Percentiles rank a stretch among this genome's conserved stretches.
phyloP scores from a whole-genome alignment of 805 yeast genomes.

The Millerago galiae region DNA sequence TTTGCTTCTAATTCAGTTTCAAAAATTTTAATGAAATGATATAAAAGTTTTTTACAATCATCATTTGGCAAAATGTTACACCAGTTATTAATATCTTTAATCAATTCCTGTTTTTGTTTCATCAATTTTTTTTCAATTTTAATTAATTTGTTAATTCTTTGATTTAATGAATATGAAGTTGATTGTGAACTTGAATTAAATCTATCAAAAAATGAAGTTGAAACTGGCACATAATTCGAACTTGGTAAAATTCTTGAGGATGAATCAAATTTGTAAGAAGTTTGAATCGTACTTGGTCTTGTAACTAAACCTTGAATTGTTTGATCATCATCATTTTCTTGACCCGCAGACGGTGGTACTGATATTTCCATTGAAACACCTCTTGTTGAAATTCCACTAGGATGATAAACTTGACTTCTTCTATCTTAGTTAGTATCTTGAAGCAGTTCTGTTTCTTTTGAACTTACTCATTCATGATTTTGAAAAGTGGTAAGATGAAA shows the following conservation, averaged over 20 bases:
- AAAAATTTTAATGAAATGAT: conserved; percentile 34
- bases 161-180: conserved; percentile 26
- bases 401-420: conserved; percentile 8
- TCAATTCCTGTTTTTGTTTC: conserved; percentile 31
- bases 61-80: conserved; percentile 31
- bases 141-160: conserved; percentile 30
- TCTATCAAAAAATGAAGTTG: conserved; percentile 20
- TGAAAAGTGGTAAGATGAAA: no score
- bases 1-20: conserved; percentile 31
- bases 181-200: conserved; percentile 17
- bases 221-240: conserved; percentile 14
- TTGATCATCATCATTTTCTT: conserved; percentile 12
- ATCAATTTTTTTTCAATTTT: conserved; percentile 33
- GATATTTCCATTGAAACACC: conserved; percentile 5
- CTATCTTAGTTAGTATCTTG: not conserved
- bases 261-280: not conserved
- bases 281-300: conserved; percentile 11
- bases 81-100: conserved; percentile 39
- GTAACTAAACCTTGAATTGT: conserved; percentile 12
- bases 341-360: conserved; percentile 7
- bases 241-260: conserved; percentile 3
- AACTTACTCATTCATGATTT: not conserved
- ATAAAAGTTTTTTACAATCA: conserved; percentile 33
- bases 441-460: no score
- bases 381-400: conserved; percentile 15